Evolutionary conservation across 192 early-diverging fungal species (phyloP).

Genomic region (Chytriomyces hyalinus): DNA sequence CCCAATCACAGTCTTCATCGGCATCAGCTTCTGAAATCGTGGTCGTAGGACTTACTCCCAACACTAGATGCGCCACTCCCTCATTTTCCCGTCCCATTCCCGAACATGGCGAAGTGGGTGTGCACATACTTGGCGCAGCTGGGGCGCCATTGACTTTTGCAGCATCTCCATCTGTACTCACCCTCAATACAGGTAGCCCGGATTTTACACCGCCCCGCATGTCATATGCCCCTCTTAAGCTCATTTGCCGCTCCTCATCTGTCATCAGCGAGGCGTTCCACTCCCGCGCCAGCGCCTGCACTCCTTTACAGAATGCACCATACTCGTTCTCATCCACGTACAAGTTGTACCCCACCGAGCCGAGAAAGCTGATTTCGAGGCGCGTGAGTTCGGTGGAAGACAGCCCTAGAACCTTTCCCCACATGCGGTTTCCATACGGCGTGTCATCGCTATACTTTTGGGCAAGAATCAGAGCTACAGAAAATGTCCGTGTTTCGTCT

Average conservation of each 20-base stretch:
- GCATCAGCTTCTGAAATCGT: neutral
- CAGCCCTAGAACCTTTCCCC: slow-evolving; percentile 30
- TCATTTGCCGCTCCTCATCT: neutral
- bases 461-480: slow-evolving; percentile 32
- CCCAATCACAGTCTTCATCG: no score
- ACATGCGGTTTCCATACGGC: slow-evolving; percentile 30
- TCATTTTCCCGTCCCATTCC: neutral
- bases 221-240: neutral
- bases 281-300: slow-evolving; percentile 33
- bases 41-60: neutral
- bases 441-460: slow-evolving; percentile 37
- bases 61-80: neutral
- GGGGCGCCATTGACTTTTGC: neutral
- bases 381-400: slow-evolving; percentile 12
- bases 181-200: neutral
- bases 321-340: slow-evolving; percentile 33
- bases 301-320: slow-evolving; percentile 24
- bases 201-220: neutral
- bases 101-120: neutral
- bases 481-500: slow-evolving; percentile 21
- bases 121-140: neutral
- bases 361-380: slow-evolving; percentile 14
- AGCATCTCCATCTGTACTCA: neutral
- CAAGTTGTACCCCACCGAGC: slow-evolving; percentile 13
- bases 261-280: slow-evolving; percentile 23